Evolutionary conservation across 345 rosid species (phyloP), one percentile per base, ranked within the genome.

Genomic region (Carallia pectinifolia): DNA sequence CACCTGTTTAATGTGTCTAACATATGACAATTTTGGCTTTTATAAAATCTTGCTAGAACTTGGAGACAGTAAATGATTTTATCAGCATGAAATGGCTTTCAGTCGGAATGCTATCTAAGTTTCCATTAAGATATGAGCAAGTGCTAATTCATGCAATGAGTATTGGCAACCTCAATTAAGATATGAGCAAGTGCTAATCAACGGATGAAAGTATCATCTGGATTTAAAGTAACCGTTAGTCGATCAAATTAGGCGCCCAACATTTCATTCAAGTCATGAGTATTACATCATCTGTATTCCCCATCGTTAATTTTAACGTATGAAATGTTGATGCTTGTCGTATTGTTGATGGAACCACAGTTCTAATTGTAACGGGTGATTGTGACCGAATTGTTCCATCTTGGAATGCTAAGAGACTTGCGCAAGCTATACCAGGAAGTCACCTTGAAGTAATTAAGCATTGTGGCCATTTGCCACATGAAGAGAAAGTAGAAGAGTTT

Each of bases 391-490:
- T 94, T 18, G 96, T 91, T 60, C 97, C 98, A 29, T 72, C 96
- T 33, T 91, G 98, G 97, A 94, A 91, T 77, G 92, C 96, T 4
- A 75, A 85, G 85, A 80, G 85, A 77, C 86, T 93, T 66, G 68
- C 92, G 29, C 72, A 58, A 71, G 96, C 88, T 52, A 88, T 91
- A 63, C 93, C 97, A 6, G 89, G 89, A 64, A 87, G 95, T 15
- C 73, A 76, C 59, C 77, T 88, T 6, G 83, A 88, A 83, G 85
- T 90, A 31, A 82, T 94, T 33, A 80, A 86, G 86, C 74, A 87
- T 55, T 94, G 97, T 56, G 97, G 98, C 17, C 97, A 94, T 80
- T 77, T 94, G 67, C 97, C 97, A 2, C 98, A 88, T 17, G 95
- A 94, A 74, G 97, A 94, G 73, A 91, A 87, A 66, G 89, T 85